Evolutionary conservation across 768 basidiomycete genomes (phyloP), one percentile per base, ranked within the genome.

Genomic region (Tremella yokohamensis): DNA sequence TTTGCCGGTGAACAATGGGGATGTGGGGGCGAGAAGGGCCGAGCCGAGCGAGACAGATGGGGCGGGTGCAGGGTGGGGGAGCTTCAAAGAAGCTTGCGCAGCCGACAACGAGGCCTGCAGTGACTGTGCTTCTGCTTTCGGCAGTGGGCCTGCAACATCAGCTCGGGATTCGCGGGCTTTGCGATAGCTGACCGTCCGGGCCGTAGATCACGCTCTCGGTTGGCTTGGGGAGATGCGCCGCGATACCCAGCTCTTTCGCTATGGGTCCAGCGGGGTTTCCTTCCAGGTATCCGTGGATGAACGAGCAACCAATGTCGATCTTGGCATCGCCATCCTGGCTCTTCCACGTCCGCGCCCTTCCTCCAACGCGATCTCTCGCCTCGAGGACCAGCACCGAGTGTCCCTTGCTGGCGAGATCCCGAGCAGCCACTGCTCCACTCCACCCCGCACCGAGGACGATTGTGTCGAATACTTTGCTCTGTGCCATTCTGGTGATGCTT

Each of bases 201-300:
- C 72, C 72, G 34, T 70, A 69, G 20, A 73, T 65, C 15, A 68
- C 44, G 12, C 69, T 66, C 40, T 66, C 64, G 29, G 63, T 61
- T 25, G 69, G 48, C 56, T 70, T 68, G 12, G 72, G 72, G 25
- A 73, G 49, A 57, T 70, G 61, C 9, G 69, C 69, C 29, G 61
- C n/a, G 9, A 76, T 63, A 0, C 68, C 68, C 11, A 72, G 53
- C 34, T 64, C 68, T 51, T 73, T 66, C 2, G 70, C 70, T 12
- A 76, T 57, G 3, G 55, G 55, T 54, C 67, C 57, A 1, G 71
- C 63, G 0, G 73, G 72, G 25, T 70, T 74, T 7, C 74, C 74
- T 52, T 76, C 72, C 18, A 62, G 62, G 56, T 71, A 76, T 19
- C 74, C 74, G 56, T 76, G 74, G 8, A 76, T 76, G 69, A 69